A percentile compares a stretch with the other conserved stretches of the same genome.
phyloP scores from a whole-genome alignment of 495 filamentous ascomycete species.

The Aspergillus bridgeri region DNA sequence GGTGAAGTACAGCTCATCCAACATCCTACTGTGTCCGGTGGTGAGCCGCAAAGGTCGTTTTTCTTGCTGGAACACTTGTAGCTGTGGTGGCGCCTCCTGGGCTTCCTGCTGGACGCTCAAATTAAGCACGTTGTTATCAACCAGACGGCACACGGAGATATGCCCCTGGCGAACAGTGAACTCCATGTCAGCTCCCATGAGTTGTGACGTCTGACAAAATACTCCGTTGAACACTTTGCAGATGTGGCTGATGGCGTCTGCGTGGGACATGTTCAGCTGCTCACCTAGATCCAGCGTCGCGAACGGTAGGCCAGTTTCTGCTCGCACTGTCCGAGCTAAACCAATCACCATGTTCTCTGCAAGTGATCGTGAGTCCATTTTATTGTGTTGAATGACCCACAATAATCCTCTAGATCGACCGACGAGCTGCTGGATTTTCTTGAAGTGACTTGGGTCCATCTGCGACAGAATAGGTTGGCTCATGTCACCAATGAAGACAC shows the following conservation, averaged over 20 bases:
- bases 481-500: conserved; percentile 31
- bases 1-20: conserved; percentile 35
- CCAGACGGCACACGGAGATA: conserved; percentile 26
- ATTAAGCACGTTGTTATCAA: conserved; percentile 28
- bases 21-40: conserved; percentile 20
- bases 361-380: conserved; percentile 14
- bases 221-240: conserved; percentile 24
- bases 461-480: conserved; percentile 22
- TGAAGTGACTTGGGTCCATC: conserved; percentile 20
- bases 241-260: conserved; percentile 17
- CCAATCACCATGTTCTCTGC: conserved; percentile 29
- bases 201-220: conserved; percentile 22
- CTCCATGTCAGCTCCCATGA: conserved; percentile 25
- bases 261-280: conserved; percentile 12
- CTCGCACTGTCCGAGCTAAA: conserved; percentile 31
- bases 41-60: conserved; percentile 27
- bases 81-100: conserved; percentile 17
- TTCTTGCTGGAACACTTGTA: conserved; percentile 27
- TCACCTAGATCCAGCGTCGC: conserved; percentile 28
- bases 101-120: conserved; percentile 24
- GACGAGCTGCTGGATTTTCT: conserved; percentile 23
- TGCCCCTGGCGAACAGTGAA: conserved; percentile 26
- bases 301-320: conserved; percentile 29
- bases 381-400: conserved; percentile 25
- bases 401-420: conserved; percentile 24